A percentile compares a stretch with the other conserved stretches of the same genome.
phyloP scores from a whole-genome alignment of 2,329 filamentous ascomycete genomes.

The Aureobasidium melanogenum region DNA sequence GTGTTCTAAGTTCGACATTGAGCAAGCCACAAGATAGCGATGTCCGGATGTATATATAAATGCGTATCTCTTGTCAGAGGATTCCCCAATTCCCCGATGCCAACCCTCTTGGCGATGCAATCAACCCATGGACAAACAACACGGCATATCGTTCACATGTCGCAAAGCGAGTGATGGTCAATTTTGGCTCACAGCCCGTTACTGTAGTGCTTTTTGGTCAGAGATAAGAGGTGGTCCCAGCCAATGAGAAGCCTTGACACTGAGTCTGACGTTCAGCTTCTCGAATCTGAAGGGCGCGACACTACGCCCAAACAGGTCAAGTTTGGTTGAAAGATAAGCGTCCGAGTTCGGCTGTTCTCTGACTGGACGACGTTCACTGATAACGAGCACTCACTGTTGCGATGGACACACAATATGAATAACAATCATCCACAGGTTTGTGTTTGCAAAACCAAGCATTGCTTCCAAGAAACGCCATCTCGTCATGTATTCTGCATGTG shows the following conservation, averaged over 20 bases:
- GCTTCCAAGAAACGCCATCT: constrained; percentile 3
- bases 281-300: not conserved
- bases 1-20: not conserved
- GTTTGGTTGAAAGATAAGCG: constrained; percentile 1
- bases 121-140: not conserved
- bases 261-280: not conserved
- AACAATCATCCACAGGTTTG: not conserved
- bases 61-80: not conserved
- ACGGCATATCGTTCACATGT: constrained; percentile 10
- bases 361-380: constrained; percentile 8
- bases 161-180: not conserved
- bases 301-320: not conserved
- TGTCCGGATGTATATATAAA: not conserved
- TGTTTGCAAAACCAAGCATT: not conserved
- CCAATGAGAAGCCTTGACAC: not conserved
- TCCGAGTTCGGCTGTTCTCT: constrained; percentile 4
- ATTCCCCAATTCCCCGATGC: not conserved
- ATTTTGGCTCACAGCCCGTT: constrained; percentile 4
- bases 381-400: constrained; percentile 1
- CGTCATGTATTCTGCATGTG: constrained; percentile 7
- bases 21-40: not conserved
- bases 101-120: not conserved
- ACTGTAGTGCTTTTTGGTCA: constrained; percentile 2
- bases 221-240: not conserved
- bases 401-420: constrained; percentile 5